phyloP scores from a whole-genome alignment of 345 rosid genomes.

The Nasturtium officinale region DNA sequence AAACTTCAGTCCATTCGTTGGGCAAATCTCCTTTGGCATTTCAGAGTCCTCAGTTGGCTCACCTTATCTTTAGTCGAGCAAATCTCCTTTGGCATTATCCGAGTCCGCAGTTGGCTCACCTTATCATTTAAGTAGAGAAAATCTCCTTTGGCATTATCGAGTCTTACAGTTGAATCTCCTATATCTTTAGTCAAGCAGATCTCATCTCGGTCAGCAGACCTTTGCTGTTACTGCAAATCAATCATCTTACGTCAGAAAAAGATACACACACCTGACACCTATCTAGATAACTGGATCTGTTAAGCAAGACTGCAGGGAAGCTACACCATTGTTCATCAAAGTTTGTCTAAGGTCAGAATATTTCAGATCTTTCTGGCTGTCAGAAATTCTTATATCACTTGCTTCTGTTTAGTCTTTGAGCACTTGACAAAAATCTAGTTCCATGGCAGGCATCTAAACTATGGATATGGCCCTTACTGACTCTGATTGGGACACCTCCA shows the following conservation, averaged over 20 bases:
- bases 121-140: conserved; percentile 48
- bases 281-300: background rate
- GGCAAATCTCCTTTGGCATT: conserved; percentile 60
- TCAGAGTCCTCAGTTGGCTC: conserved; percentile 45
- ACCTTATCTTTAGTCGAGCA: conserved; percentile 47
- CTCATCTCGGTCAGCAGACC: conserved; percentile 27
- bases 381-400: conserved; percentile 8
- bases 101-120: conserved; percentile 41
- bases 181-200: conserved; percentile 40
- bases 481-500: conserved; percentile 87
- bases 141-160: conserved; percentile 56
- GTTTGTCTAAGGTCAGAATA: conserved; percentile 33
- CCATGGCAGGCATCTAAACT: conserved; percentile 42
- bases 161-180: conserved; percentile 36
- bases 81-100: conserved; percentile 51
- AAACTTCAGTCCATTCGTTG: conserved; percentile 47
- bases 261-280: background rate
- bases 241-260: background rate
- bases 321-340: conserved; percentile 13
- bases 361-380: conserved; percentile 13
- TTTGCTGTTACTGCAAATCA: conserved; percentile 14
- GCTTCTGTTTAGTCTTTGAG: conserved; percentile 24
- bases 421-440: conserved; percentile 30
- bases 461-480: conserved; percentile 70
- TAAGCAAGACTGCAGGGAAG: conserved; percentile 16